Percentiles rank a stretch among this genome's conserved stretches.
phyloP scores from a whole-genome alignment of 768 basidiomycete species.

The Lactarius tabidus region DNA sequence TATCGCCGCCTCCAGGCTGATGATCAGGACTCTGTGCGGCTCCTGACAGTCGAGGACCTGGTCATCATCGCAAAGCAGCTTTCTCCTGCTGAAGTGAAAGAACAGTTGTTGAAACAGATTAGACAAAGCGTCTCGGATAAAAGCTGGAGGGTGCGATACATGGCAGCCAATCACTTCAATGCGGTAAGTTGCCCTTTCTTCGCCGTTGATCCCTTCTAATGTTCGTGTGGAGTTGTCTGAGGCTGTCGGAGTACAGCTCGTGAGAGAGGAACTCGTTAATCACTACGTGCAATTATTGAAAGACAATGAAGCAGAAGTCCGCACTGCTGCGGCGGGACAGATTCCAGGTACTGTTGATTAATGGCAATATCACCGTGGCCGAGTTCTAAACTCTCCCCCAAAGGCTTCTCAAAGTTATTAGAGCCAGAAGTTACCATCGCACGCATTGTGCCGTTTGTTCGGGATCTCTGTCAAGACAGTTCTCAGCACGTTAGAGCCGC shows the following conservation, averaged over 20 bases:
- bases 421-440: conserved; percentile 93
- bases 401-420: conserved; percentile 91
- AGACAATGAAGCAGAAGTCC: conserved; percentile 98
- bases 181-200: conserved; percentile 49
- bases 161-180: conserved; percentile 97
- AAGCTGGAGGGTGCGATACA: conserved; percentile 98
- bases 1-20: conserved; percentile 93
- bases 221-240: conserved; percentile 66
- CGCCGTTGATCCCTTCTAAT: conserved; percentile 10
- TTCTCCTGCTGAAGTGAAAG: conserved; percentile 84
- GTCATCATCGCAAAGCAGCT: conserved; percentile 88
- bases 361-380: conserved; percentile 14
- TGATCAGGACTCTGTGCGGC: conserved; percentile 96
- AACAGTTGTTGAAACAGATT: conserved; percentile 83
- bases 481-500: conserved; percentile 98
- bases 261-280: conserved; percentile 88
- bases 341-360: conserved; percentile 69
- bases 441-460: conserved; percentile 90
- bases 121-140: conserved; percentile 88
- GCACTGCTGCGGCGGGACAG: conserved; percentile 93
- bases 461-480: conserved; percentile 86
- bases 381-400: conserved; percentile 7
- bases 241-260: conserved; percentile 83
- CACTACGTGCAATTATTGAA: conserved; percentile 93
- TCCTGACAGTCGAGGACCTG: conserved; percentile 92